Percentiles rank a stretch among this genome's conserved stretches.
Evolutionary conservation across 2,329 filamentous ascomycete genomes (phyloP).

Genomic region (Fusarium drepaniforme): DNA sequence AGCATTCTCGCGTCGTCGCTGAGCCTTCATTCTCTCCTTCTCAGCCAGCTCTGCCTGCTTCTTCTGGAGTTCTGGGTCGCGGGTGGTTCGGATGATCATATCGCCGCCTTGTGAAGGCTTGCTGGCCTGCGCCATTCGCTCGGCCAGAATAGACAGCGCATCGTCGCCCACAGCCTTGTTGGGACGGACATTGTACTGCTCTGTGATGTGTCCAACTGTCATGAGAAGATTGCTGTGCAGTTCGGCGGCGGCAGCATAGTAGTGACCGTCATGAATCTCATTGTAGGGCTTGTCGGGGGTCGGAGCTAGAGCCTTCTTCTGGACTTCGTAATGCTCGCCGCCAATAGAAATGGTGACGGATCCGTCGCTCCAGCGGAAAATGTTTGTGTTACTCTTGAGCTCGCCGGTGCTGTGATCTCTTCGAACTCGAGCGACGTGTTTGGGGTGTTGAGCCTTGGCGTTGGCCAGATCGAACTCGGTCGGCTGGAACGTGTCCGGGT

Average conservation of each 20-base stretch:
- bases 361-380: conserved; percentile 85
- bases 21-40: conserved; percentile 77
- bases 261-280: conserved; percentile 78
- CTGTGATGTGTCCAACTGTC: conserved; percentile 81
- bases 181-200: conserved; percentile 76
- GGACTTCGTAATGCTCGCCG: conserved; percentile 80
- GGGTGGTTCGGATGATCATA: conserved; percentile 76
- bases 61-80: conserved; percentile 82
- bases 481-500: conserved; percentile 74
- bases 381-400: conserved; percentile 79
- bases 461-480: conserved; percentile 67
- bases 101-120: conserved; percentile 68
- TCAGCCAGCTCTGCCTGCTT: conserved; percentile 80
- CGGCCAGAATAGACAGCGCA: conserved; percentile 76
- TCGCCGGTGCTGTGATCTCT: conserved; percentile 74
- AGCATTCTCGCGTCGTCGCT: conserved; percentile 76
- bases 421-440: conserved; percentile 77
- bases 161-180: conserved; percentile 78
- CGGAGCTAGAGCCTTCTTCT: conserved; percentile 77
- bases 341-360: conserved; percentile 82
- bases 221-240: conserved; percentile 76
- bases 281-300: conserved; percentile 70
- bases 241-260: conserved; percentile 80
- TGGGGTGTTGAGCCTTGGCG: conserved; percentile 65
- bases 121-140: conserved; percentile 73